Evolutionary conservation across 768 basidiomycete genomes (phyloP).

Genomic region (Lactifluus rugatus): DNA sequence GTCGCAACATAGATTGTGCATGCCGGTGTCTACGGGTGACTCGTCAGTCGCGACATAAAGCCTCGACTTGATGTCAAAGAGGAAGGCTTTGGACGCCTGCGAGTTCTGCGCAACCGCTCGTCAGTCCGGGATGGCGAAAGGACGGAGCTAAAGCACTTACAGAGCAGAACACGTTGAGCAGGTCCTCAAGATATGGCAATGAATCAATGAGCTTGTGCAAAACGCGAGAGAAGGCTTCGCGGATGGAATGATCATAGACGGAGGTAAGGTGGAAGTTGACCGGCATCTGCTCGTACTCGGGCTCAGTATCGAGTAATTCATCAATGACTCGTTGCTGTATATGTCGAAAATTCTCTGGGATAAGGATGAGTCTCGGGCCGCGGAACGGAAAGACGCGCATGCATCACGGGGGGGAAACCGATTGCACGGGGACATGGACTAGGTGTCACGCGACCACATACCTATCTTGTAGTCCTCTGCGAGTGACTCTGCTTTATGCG

Average conservation of each 20-base stretch:
- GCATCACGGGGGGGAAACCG: not conserved
- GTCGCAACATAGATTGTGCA: constrained; percentile 84
- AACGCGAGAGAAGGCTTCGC: constrained; percentile 86
- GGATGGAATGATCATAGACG: constrained; percentile 84
- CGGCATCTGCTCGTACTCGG: constrained; percentile 69
- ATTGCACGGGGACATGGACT: not conserved
- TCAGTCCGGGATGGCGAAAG: not conserved
- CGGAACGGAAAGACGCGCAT: not conserved
- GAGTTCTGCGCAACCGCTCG: constrained; percentile 50
- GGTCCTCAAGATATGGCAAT: constrained; percentile 75
- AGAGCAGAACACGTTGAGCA: constrained; percentile 78
- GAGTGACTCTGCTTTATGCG: constrained; percentile 89
- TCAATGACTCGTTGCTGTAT: constrained; percentile 83
- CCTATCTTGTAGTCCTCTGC: constrained; percentile 88
- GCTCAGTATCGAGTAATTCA: constrained; percentile 63
- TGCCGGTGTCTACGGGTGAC: constrained; percentile 81
- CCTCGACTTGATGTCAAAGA: constrained; percentile 79
- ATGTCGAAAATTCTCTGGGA: constrained; percentile 78
- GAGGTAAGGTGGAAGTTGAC: constrained; percentile 89
- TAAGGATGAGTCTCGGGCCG: constrained; percentile 1
- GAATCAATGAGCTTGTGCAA: constrained; percentile 81
- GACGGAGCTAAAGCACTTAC: constrained; percentile 30
- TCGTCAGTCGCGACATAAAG: constrained; percentile 92
- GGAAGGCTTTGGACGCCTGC: constrained; percentile 85
- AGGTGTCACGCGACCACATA: constrained; percentile 28